phyloP scores from a whole-genome alignment of 768 basidiomycete genomes.

The Lentinula raphanica region DNA sequence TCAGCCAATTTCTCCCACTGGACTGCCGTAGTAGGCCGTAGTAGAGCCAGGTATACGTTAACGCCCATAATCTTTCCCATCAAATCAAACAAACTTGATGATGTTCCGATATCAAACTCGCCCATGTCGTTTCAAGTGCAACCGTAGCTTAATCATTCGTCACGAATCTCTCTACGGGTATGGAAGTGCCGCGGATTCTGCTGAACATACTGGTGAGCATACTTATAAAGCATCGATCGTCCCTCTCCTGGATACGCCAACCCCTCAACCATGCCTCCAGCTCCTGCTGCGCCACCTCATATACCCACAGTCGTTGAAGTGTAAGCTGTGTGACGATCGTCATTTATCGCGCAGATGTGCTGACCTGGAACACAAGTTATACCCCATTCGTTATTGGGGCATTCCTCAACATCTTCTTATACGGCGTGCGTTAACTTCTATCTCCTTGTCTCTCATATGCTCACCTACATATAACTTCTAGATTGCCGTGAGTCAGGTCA shows the following conservation, averaged over 20 bases:
- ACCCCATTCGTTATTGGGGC: constrained; percentile 6
- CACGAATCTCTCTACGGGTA: neutral
- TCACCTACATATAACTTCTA: neutral
- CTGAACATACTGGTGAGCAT: neutral
- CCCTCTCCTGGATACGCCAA: neutral
- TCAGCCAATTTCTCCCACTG: neutral
- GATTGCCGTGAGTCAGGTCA: constrained; percentile 1
- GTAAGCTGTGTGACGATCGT: neutral
- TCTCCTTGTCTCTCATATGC: neutral
- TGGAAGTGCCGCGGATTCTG: neutral
- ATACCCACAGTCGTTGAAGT: constrained; percentile 4
- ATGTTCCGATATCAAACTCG: too few species aligned
- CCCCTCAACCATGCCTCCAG: neutral
- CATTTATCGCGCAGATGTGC: neutral
- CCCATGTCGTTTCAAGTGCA: too few species aligned
- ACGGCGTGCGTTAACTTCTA: constrained; percentile 6
- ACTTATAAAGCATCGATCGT: neutral
- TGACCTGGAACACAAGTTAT: neutral
- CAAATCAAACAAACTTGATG: too few species aligned
- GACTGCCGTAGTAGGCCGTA: too few species aligned
- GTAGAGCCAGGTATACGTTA: too few species aligned
- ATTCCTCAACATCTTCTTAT: constrained; percentile 4
- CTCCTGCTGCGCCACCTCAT: neutral
- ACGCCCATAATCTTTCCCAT: too few species aligned
- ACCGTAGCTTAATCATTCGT: neutral